Base-by-base conservation (phyloP, 129 eudicot genomes). In the Arctium minus region DNA sequence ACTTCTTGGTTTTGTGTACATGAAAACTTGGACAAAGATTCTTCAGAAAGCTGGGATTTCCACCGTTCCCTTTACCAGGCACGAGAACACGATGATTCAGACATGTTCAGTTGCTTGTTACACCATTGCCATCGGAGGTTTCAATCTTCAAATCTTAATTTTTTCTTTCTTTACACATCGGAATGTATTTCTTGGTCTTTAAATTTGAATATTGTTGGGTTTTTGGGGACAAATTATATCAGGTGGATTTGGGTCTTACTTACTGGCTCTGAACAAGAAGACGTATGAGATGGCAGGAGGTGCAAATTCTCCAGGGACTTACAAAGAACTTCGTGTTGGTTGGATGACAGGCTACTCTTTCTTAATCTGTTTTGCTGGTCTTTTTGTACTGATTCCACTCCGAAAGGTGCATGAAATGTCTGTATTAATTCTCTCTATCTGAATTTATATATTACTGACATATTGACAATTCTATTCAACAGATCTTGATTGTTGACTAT, bases 11-110 rank as follows among this genome's bases (percentile, higher is more conserved):
- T 93, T 88, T 18, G 83, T 91, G 76, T 87, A 81, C 76, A 85
- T 93, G 56, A 82, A 86, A 76, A 56, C 88, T 2, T 94, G 94
- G 94, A 92, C 88, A 2, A 92, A 94, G 38, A 1, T 91, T 37
- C 86, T 89, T 40, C 80, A 81, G 8, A 91, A 87, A 75, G 29
- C 76, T 9, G 98, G 98, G 36, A 37, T 94, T 29, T 79, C 86
- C 10, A 76, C 92, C 0, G 73, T 73, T 44, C 98, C 98, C 12
- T 94, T 92, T 75, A 92, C 98, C 13, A 82, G 88, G 13, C 94
- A 94, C 68, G 98, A 94, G 86, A 94, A 94, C 77, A 92, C 97
- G 4, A 91, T 94, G 97, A 91, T 94, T 8, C 98, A 91, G 48
- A 92, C 97, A 17, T 91, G 92, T 86, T 88, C 94, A 12, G 97